Conservation (phyloP, 2,329 filamentous ascomycete species). For the Lasiodiplodia sp. region DNA sequence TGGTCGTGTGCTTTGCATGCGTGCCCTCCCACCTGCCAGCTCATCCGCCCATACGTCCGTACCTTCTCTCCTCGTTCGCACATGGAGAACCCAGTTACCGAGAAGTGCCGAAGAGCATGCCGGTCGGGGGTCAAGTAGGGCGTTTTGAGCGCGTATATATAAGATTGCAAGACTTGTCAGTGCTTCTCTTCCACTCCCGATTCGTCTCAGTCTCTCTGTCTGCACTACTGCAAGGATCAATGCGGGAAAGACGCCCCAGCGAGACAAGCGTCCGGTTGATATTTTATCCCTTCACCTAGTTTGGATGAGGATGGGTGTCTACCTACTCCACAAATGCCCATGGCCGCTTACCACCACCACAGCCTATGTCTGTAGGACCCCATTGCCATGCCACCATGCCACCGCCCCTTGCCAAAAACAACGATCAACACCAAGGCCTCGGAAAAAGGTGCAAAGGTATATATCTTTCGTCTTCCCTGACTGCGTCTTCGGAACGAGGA, state of each 20-base stretch:
- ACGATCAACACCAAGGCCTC: background rate
- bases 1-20: background rate
- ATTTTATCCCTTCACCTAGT: background rate
- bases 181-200: no score
- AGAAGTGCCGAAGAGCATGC: background rate
- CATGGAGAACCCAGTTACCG: background rate
- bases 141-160: background rate
- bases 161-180: no score
- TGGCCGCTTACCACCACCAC: background rate
- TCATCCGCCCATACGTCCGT: conserved; percentile 5
- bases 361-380: background rate
- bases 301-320: background rate
- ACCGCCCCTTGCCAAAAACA: background rate
- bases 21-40: background rate
- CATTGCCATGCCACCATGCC: background rate
- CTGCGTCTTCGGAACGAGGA: background rate
- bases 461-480: conserved; percentile 9
- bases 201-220: no score
- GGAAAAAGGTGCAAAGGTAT: conserved; percentile 5
- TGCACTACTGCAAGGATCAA: background rate
- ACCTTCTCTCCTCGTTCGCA: background rate
- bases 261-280: background rate
- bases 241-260: background rate
- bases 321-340: background rate
- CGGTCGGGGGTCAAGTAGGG: background rate